A percentile compares a stretch with the other conserved stretches of the same genome.
phyloP scores from a whole-genome alignment of 306 rosid species.

The Carpinus fangiana region DNA sequence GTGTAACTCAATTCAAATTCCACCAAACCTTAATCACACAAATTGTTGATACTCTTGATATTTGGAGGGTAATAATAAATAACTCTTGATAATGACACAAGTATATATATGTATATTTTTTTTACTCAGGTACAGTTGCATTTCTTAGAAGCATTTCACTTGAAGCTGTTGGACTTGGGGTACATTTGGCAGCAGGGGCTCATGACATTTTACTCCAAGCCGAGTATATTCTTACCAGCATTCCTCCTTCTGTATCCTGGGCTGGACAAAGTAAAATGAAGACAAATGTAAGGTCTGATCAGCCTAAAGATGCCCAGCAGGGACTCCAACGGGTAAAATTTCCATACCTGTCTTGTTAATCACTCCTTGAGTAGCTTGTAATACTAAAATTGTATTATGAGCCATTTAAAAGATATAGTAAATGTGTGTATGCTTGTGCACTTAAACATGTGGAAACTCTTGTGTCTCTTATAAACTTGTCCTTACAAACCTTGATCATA shows the following conservation, averaged over 20 bases:
- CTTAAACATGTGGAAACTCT: not conserved
- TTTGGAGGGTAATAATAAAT: not conserved
- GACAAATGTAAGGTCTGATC: conserved; percentile 70
- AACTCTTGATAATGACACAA: not conserved
- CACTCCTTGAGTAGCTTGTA: conserved; percentile 2
- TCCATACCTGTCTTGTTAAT: conserved; percentile 5
- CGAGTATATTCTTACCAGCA: conserved; percentile 67
- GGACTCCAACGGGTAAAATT: conserved; percentile 83
- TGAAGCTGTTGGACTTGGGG: conserved; percentile 98
- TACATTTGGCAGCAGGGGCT: conserved; percentile 97
- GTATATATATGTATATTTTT: too few relatives aligned
- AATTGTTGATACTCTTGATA: not conserved
- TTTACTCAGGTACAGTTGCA: conserved; percentile 72
- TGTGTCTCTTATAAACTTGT: not conserved
- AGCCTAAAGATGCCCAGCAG: conserved; percentile 94
- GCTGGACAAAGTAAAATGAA: conserved; percentile 46
- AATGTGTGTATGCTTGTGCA: not conserved
- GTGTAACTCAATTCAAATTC: conserved; percentile 4
- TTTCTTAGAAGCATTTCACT: conserved; percentile 93
- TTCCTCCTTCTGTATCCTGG: conserved; percentile 52
- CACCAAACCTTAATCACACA: not conserved
- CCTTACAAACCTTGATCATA: not conserved
- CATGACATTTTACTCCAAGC: conserved; percentile 85
- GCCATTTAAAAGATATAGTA: not conserved
- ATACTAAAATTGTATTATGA: not conserved